Conservation (phyloP, 2,329 filamentous ascomycete genomes). For the Aspergillus hortae region DNA sequence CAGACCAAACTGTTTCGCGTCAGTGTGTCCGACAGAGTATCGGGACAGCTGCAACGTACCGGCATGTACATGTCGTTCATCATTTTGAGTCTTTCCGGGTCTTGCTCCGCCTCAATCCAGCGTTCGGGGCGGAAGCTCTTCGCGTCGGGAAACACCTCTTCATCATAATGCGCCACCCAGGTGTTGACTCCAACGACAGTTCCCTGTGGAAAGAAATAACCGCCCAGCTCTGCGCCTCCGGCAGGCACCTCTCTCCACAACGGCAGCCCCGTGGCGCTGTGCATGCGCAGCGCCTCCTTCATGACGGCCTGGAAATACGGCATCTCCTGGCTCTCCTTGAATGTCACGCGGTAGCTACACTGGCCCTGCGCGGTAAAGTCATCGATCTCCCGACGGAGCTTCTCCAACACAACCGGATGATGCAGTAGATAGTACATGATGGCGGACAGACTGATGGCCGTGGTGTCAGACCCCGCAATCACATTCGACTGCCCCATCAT, state of each 20-base stretch:
- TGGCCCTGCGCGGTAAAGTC: conserved; percentile 17
- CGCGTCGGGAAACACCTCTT: conserved; percentile 43
- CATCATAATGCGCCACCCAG: conserved; percentile 45
- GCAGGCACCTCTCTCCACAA: conserved; percentile 49
- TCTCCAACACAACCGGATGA: conserved; percentile 23
- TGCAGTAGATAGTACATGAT: conserved; percentile 46
- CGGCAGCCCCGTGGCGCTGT: conserved; percentile 48
- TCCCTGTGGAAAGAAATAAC: conserved; percentile 41
- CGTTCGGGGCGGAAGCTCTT: conserved; percentile 44
- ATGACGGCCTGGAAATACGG: conserved; percentile 54
- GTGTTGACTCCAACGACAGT: conserved; percentile 43
- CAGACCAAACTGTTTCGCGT: conserved; percentile 29
- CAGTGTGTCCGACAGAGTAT: not conserved
- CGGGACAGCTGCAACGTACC: conserved; percentile 20
- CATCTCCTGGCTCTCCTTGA: conserved; percentile 40
- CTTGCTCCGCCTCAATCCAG: conserved; percentile 40
- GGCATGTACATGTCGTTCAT: conserved; percentile 41
- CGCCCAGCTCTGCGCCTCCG: conserved; percentile 42
- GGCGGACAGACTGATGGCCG: conserved; percentile 45
- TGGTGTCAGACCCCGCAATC: conserved; percentile 44
- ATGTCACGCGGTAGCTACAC: conserved; percentile 30
- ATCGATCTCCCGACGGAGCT: conserved; percentile 33
- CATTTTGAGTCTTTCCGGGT: conserved; percentile 26
- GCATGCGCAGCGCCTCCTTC: conserved; percentile 52
- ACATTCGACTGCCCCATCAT: conserved; percentile 36